Percentiles rank a stretch among this genome's conserved stretches.
Conservation (phyloP, 176 grass and related monocot species). For the Carex kokanica region DNA sequence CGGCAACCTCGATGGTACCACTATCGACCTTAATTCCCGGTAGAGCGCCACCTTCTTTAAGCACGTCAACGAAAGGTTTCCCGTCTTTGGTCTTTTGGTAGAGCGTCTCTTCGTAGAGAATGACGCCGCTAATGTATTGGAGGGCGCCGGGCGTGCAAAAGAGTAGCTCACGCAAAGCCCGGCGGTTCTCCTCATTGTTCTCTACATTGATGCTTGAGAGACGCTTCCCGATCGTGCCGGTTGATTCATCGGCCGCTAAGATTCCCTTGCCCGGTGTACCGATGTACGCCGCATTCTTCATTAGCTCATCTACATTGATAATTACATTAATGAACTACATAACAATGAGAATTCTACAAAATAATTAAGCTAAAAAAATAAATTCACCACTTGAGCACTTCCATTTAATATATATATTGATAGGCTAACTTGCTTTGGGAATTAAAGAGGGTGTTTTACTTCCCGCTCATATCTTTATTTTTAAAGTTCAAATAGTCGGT, state of each 20-base stretch:
- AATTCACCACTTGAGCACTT: neutral
- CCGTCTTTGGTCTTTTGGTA: slow-evolving; percentile 35
- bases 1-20: slow-evolving; percentile 31
- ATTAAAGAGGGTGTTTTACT: no score
- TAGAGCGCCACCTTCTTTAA: neutral
- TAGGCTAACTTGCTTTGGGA: no score
- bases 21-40: slow-evolving; percentile 43
- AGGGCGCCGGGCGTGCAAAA: slow-evolving; percentile 31
- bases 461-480: no score
- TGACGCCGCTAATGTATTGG: slow-evolving; percentile 29
- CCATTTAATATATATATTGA: neutral
- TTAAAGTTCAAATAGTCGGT: no score
- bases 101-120: slow-evolving; percentile 35
- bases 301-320: slow-evolving; percentile 33
- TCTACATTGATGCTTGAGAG: slow-evolving; percentile 36
- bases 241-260: slow-evolving; percentile 34
- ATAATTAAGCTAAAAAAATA: neutral
- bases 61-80: slow-evolving; percentile 32
- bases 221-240: slow-evolving; percentile 37
- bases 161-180: slow-evolving; percentile 35
- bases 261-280: slow-evolving; percentile 39
- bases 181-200: slow-evolving; percentile 37
- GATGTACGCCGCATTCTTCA: slow-evolving; percentile 33
- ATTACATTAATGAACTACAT: neutral
- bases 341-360: neutral